Percentiles rank a stretch among this genome's conserved stretches.
phyloP scores from a whole-genome alignment of 2,329 filamentous ascomycete species.

The Claviceps fusiformis region DNA sequence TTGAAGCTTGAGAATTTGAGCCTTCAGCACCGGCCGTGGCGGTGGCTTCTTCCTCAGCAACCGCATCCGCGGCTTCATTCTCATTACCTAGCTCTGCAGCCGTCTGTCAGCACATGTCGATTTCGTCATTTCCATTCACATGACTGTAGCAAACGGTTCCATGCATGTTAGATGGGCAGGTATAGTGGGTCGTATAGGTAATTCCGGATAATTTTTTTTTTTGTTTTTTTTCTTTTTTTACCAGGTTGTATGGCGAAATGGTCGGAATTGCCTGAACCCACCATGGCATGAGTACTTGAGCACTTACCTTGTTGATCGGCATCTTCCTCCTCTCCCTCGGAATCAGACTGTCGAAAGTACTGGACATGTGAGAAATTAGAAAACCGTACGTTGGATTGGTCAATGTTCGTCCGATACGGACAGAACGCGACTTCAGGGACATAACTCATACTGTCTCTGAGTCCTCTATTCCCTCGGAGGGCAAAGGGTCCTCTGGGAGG shows the following conservation, averaged over 20 bases:
- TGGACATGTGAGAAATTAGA: slow-evolving; percentile 30
- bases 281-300: background rate
- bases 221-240: too few species aligned
- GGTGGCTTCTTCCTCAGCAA: background rate
- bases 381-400: slow-evolving; percentile 25
- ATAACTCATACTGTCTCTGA: slow-evolving; percentile 29
- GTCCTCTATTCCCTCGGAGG: slow-evolving; percentile 14
- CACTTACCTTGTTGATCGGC: slow-evolving; percentile 8
- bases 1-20: slow-evolving; percentile 2
- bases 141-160: background rate
- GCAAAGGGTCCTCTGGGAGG: slow-evolving; percentile 9
- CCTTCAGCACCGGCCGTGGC: background rate
- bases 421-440: slow-evolving; percentile 23
- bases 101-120: background rate
- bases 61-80: slow-evolving; percentile 1
- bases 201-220: too few species aligned
- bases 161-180: too few species aligned
- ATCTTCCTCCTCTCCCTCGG: slow-evolving; percentile 23
- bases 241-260: too few species aligned
- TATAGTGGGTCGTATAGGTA: too few species aligned
- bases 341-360: slow-evolving; percentile 25
- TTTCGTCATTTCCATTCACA: background rate
- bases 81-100: background rate
- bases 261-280: too few species aligned
- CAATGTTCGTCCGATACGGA: slow-evolving; percentile 25